These are phyloP conservation scores for Logfia minima DNA, from an alignment of 129 eudicot genomes.

Conservation along the genomic window DNA sequence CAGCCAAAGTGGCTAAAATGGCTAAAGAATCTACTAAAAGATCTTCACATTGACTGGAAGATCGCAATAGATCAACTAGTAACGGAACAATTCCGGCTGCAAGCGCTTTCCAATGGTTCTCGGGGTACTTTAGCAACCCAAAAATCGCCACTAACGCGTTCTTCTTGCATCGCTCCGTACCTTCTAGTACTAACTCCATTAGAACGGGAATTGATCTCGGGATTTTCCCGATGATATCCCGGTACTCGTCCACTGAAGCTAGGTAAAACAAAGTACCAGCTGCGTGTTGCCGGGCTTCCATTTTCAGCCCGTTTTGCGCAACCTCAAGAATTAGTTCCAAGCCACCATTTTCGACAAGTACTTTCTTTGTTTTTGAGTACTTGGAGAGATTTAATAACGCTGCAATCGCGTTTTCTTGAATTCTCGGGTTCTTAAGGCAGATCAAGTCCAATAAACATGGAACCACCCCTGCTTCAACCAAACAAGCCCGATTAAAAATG, in stretches of 20 bases:
- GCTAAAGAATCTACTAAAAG: conserved; percentile 59
- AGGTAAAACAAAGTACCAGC: conserved; percentile 87
- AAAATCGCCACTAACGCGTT: conserved; percentile 72
- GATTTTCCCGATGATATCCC: conserved; percentile 57
- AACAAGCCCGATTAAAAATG: conserved; percentile 72
- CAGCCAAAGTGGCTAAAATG: conserved; percentile 57
- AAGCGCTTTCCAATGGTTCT: conserved; percentile 64
- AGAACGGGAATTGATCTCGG: conserved; percentile 60
- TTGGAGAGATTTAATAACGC: conserved; percentile 69
- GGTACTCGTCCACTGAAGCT: conserved; percentile 73
- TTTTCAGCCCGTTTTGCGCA: conserved; percentile 55
- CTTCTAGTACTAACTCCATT: conserved; percentile 63
- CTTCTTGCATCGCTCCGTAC: conserved; percentile 60
- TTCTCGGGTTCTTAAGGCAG: conserved; percentile 37
- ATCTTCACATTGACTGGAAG: conserved; percentile 51
- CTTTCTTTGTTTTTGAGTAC: conserved; percentile 39
- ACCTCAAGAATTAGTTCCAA: conserved; percentile 56
- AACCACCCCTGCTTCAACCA: conserved; percentile 78
- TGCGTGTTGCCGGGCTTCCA: conserved; percentile 82
- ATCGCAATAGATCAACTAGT: conserved; percentile 43
- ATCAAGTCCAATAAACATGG: conserved; percentile 58
- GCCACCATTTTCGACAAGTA: conserved; percentile 64
- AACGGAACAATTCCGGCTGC: conserved; percentile 65
- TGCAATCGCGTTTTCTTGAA: conserved; percentile 71
- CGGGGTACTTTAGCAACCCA: conserved; percentile 56